A percentile compares a stretch with the other conserved stretches of the same genome.
Conservation (phyloP, 2,329 filamentous ascomycete species). For the Clonostachys byssicola region DNA sequence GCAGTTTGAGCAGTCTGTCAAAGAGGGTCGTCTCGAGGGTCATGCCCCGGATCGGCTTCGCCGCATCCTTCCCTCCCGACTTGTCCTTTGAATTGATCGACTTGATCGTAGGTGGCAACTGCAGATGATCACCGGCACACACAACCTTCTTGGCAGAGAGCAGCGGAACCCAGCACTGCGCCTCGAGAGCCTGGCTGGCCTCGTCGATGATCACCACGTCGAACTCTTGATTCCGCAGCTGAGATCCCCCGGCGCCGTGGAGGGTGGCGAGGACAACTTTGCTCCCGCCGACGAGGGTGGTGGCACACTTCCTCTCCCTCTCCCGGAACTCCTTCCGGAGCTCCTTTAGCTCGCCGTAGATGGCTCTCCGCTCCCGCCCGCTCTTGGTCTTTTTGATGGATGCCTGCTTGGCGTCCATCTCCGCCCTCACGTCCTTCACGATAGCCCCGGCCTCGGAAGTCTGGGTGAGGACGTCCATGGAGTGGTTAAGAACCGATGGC, state of each 20-base stretch:
- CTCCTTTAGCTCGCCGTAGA: slow-evolving; percentile 82
- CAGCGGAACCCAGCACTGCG: slow-evolving; percentile 94
- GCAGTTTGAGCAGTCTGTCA: slow-evolving; percentile 76
- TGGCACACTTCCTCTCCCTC: slow-evolving; percentile 77
- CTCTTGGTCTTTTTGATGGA: slow-evolving; percentile 83
- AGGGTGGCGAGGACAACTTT: slow-evolving; percentile 90
- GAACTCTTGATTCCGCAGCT: slow-evolving; percentile 75
- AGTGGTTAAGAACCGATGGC: slow-evolving; percentile 83
- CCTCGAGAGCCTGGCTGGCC: slow-evolving; percentile 91
- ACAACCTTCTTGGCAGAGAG: slow-evolving; percentile 79
- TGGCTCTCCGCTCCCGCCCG: slow-evolving; percentile 72
- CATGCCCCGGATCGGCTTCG: slow-evolving; percentile 42
- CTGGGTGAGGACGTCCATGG: slow-evolving; percentile 83
- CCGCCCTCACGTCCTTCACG: slow-evolving; percentile 82
- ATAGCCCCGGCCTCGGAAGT: slow-evolving; percentile 88
- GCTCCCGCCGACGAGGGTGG: slow-evolving; percentile 68
- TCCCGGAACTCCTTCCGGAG: slow-evolving; percentile 85
- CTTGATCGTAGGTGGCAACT: slow-evolving; percentile 93
- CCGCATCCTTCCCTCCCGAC: slow-evolving; percentile 24
- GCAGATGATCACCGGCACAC: slow-evolving; percentile 89
- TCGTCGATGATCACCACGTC: slow-evolving; percentile 96
- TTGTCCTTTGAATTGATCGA: slow-evolving; percentile 55
- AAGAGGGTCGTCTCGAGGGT: slow-evolving; percentile 89
- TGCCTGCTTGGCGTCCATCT: slow-evolving; percentile 90
- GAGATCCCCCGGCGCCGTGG: slow-evolving; percentile 84